Conservation (phyloP, 371 early-diverging fungal species). For the Synchytrium microbalum region DNA sequence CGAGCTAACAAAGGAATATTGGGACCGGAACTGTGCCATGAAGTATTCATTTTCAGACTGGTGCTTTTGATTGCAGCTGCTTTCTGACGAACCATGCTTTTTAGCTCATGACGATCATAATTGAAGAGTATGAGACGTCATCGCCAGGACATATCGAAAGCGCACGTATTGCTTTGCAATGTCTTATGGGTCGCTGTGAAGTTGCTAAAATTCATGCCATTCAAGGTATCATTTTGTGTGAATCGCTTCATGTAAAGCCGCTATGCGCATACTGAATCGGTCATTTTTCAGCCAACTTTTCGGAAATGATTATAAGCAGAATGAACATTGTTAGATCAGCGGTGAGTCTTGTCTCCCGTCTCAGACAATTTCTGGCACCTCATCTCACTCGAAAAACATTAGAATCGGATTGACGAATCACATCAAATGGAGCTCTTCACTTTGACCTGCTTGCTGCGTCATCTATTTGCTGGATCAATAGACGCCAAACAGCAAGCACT, state of each 20-base stretch:
- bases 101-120: neutral
- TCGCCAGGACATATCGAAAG: conserved; percentile 14
- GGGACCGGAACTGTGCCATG: neutral
- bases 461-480: conserved; percentile 16
- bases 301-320: neutral
- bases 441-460: conserved; percentile 13
- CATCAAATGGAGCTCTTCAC: conserved; percentile 12
- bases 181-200: conserved; percentile 17
- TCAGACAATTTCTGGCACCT: neutral
- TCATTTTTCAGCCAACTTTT: neutral
- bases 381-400: neutral
- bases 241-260: neutral
- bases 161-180: conserved; percentile 16
- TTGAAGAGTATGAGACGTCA: neutral
- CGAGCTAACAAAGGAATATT: neutral
- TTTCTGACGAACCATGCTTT: no score
- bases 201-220: conserved; percentile 17
- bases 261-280: neutral
- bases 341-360: neutral
- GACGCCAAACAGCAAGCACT: conserved; percentile 10
- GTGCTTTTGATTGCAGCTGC: no score
- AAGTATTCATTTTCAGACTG: no score
- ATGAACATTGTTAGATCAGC: neutral
- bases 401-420: conserved; percentile 4
- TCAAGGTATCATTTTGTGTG: neutral